phyloP scores from a whole-genome alignment of 1,284 basidiomycete genomes.

The Lignosus rhinocerotis region DNA sequence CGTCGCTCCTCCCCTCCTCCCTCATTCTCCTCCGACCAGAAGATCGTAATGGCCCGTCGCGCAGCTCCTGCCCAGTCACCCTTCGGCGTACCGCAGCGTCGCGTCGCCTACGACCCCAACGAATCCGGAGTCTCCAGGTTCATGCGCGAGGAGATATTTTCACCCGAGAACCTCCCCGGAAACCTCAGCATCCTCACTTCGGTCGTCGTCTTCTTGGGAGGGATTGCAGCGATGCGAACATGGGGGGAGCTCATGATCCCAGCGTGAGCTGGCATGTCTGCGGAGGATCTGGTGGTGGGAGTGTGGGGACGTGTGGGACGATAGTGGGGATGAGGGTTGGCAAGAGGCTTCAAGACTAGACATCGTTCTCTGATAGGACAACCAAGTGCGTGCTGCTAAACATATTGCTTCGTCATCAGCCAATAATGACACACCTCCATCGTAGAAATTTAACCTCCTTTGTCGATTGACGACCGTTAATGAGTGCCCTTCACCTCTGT shows the following conservation, averaged over 20 bases:
- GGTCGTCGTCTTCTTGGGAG: slow-evolving; percentile 62
- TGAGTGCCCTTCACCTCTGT: neutral
- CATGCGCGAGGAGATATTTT: slow-evolving; percentile 63
- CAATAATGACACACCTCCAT: neutral
- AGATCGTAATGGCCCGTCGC: slow-evolving; percentile 64
- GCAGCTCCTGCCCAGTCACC: slow-evolving; percentile 59
- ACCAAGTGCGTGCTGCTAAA: neutral
- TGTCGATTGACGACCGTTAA: neutral
- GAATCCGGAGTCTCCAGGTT: slow-evolving; percentile 61
- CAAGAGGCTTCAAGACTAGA: neutral
- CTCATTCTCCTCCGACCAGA: neutral
- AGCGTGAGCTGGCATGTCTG: slow-evolving; percentile 37
- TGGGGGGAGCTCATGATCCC: slow-evolving; percentile 79
- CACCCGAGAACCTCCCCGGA: slow-evolving; percentile 70
- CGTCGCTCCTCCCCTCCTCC: neutral
- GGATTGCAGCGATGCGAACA: slow-evolving; percentile 61
- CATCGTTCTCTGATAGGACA: neutral
- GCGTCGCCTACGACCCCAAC: slow-evolving; percentile 49
- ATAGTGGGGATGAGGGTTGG: neutral
- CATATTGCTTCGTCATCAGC: neutral
- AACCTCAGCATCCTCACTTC: slow-evolving; percentile 70
- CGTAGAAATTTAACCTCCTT: neutral
- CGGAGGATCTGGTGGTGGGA: neutral
- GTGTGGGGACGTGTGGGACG: neutral
- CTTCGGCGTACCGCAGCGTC: slow-evolving; percentile 39